Evolutionary conservation across 495 filamentous ascomycete genomes (phyloP), one percentile per base, ranked within the genome.

Genomic region (Podospora didyma): DNA sequence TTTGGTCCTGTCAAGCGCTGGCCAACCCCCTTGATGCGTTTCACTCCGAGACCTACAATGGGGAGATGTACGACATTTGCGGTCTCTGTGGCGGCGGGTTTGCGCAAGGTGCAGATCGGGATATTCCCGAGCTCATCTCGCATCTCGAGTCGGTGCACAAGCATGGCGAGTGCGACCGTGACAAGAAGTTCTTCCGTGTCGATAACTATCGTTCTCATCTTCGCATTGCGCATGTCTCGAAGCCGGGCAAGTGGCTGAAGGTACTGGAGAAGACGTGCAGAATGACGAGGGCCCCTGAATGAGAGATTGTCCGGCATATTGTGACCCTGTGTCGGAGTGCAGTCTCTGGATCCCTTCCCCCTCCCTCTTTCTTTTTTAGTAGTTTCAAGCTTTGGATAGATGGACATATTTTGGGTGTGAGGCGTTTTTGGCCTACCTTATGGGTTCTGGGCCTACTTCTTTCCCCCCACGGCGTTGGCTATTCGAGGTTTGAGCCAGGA

Each of bases 161-260:
- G 56, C 89, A 88, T 56, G 87, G 87, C 51, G 89, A 92, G 66
- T 95, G 90, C 73, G 92, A 94, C 62, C 85, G 87, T 52, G 79
- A 83, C 28, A 95, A 93, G 77, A 90, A 90, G 63, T 95, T 95
- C 67, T 95, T 86, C 71, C 82, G 90, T 7, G 90, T 89, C 9
- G 90, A 95, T 62, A 90, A 94, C 61, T 95, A 94, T 71, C 81
- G 90, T n/a, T 90, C 93, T 66, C 90, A 95, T 72, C 70, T 94
- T 39, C 92, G 92, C 71, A 89, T 92, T 55, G 70, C 89, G 84
- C 76, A 88, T 77, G 21, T 86, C 81, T 50, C 66, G 3, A 47
- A 49, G 45, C 57, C 59, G 23, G 63, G 63, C 3, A 64, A 53
- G 58, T 69, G 66, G 66, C 34, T 69, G 39, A 69, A 66, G 63